Base-by-base conservation (phyloP, 1,139 yeast genomes). In the Lodderomyces jiufengensis region DNA sequence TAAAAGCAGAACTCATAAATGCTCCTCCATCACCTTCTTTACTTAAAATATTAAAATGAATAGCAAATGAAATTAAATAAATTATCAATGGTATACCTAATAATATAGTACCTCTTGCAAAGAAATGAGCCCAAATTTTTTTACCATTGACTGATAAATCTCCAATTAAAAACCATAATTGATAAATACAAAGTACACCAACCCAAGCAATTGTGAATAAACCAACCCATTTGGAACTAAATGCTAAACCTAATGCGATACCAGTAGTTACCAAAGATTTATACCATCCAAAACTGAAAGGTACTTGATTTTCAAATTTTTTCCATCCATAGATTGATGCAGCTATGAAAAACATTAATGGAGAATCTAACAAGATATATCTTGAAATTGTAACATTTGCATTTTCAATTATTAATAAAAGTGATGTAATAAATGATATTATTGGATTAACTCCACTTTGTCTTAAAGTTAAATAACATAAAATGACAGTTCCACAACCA, bases 171-270 rank as follows among this genome's bases (percentile, higher is more conserved):
- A 86, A 78, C 97, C 97, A 90, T 50, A 92, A 61, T 55, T 86
- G 94, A 63, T 78, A 73, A 14, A 80, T 57, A 48, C 95, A 87
- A 44, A 78, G 59, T 5, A 74, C 36, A 32, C 98, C 98, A 43
- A 86, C 77, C 97, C 98, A 94, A 7, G 85, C 88, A 47, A 90
- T 62, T 27, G 98, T 92, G 70, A 92, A 92, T 32, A 92, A 66
- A 37, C 98, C 99, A 33, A 92, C 97, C 97, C 98, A 92, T 61
- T 94, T 94, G 31, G 95, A 81, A 30, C 90, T 78, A 24, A 84
- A 70, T 3, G 97, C 92, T 40, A 94, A 77, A 33, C 98, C 99
- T 38, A 94, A 69, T 12, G 84, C 84, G 35, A 87, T 61, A 43
- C 95, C 95, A 27, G 95, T 78, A 29, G 86, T 73, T 18, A 83